Evolutionary conservation across 495 filamentous ascomycete species (phyloP), one percentile per base, ranked within the genome.

Genomic region (Niebla homalea): DNA sequence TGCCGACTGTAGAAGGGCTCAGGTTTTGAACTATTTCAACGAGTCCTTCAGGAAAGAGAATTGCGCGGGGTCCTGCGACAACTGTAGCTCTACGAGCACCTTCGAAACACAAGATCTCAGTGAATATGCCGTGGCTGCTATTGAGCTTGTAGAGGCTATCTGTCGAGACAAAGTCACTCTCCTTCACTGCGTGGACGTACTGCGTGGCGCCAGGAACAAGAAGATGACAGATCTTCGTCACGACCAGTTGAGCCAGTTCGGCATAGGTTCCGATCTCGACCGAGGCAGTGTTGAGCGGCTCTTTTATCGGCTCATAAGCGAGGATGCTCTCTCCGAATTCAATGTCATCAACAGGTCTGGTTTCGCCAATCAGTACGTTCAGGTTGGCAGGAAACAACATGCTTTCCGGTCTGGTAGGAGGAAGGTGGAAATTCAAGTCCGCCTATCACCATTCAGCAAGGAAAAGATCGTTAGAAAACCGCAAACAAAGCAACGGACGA

Each of bases 21-120:
- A 96, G 63, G 79, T 99, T 18, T 77, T 99, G 21, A 77, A 74
- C 4, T 97, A 99, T 62, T 99, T 99, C 65, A 86, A 82, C 35
- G 93, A 99, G 63, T 62, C 68, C 4, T 97, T 95, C 60, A 68
- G 74, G 8, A 70, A 70, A 37, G 74, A 81, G 11, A 69, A 85
- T 36, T 99, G 92, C 64, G 71, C 78, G 21, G 62, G 67, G 29
- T 73, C 72, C 8, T 99, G 92, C 65, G 92, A 97, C 60, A 95
- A 93, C 54, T 98, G 92, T 71, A 76, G 70, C 38, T 84, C 81
- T 2, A 78, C 74, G 43, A 70, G 62, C 52, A 68, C 72, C 3
- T 88, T 84, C 60, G 79, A 89, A 54, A 64, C 70, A 16, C 71
- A 75, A 45, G 89, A 98, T 64, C 82, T 86, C 47, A 86, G 83